Percentiles rank a stretch among this genome's conserved stretches.
Conservation (phyloP, 169 alveolate species). For the Perkinsus marinus region DNA sequence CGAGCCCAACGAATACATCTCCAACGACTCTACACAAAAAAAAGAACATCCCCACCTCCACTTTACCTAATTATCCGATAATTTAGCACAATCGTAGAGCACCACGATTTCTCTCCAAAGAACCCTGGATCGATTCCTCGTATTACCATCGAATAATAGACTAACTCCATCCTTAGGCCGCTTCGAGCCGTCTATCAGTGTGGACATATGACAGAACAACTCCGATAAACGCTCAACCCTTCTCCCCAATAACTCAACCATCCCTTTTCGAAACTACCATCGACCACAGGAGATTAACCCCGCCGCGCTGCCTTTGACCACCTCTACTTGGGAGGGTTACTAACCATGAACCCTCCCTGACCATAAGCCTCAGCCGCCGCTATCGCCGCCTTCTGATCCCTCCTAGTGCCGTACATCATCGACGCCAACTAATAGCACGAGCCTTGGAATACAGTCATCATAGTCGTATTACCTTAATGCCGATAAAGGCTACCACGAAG, state of each 20-base stretch:
- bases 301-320: neutral
- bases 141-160: neutral
- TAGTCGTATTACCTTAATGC: neutral
- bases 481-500: neutral
- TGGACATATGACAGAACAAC: neutral
- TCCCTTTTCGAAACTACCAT: neutral
- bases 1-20: neutral
- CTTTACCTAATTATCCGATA: no score
- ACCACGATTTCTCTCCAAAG: neutral
- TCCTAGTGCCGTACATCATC: neutral
- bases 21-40: neutral
- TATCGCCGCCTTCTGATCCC: neutral
- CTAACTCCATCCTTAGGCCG: neutral
- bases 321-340: neutral
- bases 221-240: neutral
- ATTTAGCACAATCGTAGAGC: neutral
- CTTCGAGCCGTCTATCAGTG: neutral
- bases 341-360: neutral
- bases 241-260: neutral
- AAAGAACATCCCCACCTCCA: no score
- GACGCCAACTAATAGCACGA: neutral
- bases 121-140: neutral
- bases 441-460: no score
- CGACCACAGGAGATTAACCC: neutral
- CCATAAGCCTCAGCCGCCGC: neutral